Base-by-base conservation (phyloP, 2,329 filamentous ascomycete genomes). In the Sporothrix dimorphospora region DNA sequence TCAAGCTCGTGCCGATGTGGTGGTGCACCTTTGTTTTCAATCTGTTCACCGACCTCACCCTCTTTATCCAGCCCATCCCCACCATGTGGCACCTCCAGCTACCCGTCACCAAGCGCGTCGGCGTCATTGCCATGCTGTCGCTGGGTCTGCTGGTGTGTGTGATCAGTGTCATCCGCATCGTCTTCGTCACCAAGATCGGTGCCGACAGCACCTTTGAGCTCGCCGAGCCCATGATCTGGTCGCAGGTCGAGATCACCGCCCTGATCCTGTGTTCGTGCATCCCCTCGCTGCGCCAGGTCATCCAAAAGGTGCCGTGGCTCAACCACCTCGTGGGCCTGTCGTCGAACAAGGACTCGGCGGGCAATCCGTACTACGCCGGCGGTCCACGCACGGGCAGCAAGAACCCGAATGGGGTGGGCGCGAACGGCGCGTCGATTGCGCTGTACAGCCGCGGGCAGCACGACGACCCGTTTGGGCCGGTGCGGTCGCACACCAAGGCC, bases 211-310 rank as follows among this genome's bases (percentile, higher is more conserved):
- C 70, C 5, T 71, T 63, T 59, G 71, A 70, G 27, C 24, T 59
- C 24, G 72, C 59, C 42, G 47, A 63, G 8, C 72, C 72, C 19
- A 53, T 73, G 24, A 71, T 75, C 45, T 75, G 75, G 75, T 75
- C 75, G 65, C 30, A 59, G n/a, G 74, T 71, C 63, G 75, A 76
- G 65, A 40, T 76, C 21, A 70, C 59, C 45, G 69, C 75, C 27
- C 63, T 76, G 7, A 71, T 75, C 14, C 69, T 75, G 11, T 74
- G 72, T 57, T 73, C 74, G 19, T 75, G 73, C 70, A 73, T 75
- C 55, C 74, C 73, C 4, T 69, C 73, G 3, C 69, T 75, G 12
- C 74, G 74, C 21, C 73, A 71, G 47, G 53, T 59, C 27, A 19
- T 72, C 49, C 49, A 69, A 27, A 49, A 67, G 12, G 27, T 72